Conservation (phyloP, 441 rosid species). For the Arabidopsis hybrid region DNA sequence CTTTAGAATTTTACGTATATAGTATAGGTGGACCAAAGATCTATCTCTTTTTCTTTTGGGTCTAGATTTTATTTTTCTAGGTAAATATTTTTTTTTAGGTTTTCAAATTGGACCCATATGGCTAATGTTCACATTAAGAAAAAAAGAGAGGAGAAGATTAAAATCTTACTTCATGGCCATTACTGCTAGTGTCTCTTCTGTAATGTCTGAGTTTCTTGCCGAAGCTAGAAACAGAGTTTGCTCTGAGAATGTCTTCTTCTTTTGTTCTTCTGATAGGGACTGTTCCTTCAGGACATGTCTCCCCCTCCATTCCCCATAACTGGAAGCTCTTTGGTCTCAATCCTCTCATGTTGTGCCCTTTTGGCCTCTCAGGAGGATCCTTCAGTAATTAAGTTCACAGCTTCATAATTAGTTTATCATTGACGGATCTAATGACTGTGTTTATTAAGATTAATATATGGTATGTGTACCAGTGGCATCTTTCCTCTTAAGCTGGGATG, state of each 20-base stretch:
- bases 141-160: background rate
- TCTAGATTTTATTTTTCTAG: background rate
- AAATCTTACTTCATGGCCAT: constrained; percentile 82
- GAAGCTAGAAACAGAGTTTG: constrained; percentile 63
- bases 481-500: constrained; percentile 81
- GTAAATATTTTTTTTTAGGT: background rate
- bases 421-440: constrained; percentile 35
- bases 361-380: constrained; percentile 89
- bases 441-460: constrained; percentile 31
- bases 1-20: constrained; percentile 13
- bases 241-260: constrained; percentile 79
- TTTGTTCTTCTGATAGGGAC: constrained; percentile 88
- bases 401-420: constrained; percentile 16
- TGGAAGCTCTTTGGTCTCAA: constrained; percentile 60
- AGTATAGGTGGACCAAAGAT: constrained; percentile 25
- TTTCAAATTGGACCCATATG: constrained; percentile 9
- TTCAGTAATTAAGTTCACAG: constrained; percentile 39
- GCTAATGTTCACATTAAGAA: background rate
- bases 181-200: constrained; percentile 79
- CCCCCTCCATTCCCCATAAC: constrained; percentile 79
- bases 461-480: constrained; percentile 66
- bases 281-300: constrained; percentile 86
- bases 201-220: constrained; percentile 75
- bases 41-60: background rate
- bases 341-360: constrained; percentile 52